phyloP scores from a whole-genome alignment of 176 grass and related monocot species.

The Oryza glumipatula region DNA sequence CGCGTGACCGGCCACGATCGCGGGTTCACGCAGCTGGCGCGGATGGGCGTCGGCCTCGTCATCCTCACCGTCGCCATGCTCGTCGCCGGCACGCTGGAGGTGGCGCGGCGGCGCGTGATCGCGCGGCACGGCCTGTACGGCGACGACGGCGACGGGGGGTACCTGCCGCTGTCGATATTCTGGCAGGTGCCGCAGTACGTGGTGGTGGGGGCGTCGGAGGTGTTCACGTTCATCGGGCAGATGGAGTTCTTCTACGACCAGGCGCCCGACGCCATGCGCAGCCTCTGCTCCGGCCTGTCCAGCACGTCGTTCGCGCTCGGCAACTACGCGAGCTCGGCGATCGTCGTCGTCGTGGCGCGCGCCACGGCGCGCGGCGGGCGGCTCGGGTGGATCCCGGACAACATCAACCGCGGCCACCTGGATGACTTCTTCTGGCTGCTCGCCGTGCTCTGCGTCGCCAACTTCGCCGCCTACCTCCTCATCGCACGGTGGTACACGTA shows the following conservation, averaged over 20 bases:
- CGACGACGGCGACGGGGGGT: neutral
- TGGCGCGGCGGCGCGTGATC: constrained; percentile 36
- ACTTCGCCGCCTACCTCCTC: constrained; percentile 50
- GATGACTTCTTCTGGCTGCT: constrained; percentile 77
- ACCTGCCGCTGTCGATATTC: constrained; percentile 69
- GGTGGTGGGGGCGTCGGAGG: constrained; percentile 67
- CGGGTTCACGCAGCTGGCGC: constrained; percentile 56
- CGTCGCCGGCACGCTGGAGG: constrained; percentile 41
- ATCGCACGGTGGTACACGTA: constrained; percentile 58
- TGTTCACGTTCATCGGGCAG: constrained; percentile 74
- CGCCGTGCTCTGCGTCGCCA: constrained; percentile 38
- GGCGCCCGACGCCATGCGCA: constrained; percentile 75
- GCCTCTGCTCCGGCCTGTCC: constrained; percentile 60
- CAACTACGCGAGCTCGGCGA: constrained; percentile 59
- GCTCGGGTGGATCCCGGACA: constrained; percentile 65
- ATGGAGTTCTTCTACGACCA: constrained; percentile 85
- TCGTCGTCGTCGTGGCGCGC: constrained; percentile 45
- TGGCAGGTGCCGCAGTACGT: constrained; percentile 83
- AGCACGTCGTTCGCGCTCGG: constrained; percentile 54
- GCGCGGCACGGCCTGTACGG: constrained; percentile 34
- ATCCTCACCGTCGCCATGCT: constrained; percentile 47
- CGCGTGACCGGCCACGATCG: constrained; percentile 36
- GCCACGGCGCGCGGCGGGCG: constrained; percentile 37
- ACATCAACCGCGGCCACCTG: constrained; percentile 65
- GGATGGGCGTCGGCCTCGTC: constrained; percentile 56